Base-by-base conservation (phyloP, 805 yeast genomes). In the Candida krabiensis region DNA sequence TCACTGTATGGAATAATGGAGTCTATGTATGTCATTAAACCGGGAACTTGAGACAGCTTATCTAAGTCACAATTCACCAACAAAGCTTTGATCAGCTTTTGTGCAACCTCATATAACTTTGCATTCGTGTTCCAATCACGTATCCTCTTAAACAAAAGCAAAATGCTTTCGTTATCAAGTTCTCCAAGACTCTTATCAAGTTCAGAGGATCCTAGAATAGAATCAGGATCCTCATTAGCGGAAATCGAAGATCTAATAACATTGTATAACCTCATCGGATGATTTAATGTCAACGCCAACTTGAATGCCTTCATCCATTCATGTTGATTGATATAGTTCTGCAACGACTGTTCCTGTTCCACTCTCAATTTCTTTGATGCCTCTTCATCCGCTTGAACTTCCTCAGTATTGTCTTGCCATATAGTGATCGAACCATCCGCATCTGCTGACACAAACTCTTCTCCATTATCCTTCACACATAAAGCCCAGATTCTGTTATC, bases 101-200 rank as follows among this genome's bases (percentile, higher is more conserved):
- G 99, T 9, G 96, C 86, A 39, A 87, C 75, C 35, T 75, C 79
- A 55, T 86, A 86, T 25, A 87, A 80, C 54, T 80, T 79, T 37
- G 86, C 84, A 60, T 88, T 91, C 30, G 95, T 83, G 60, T 93
- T 93, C 99, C 99, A 93, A 57, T 88, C 96, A 52, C 97, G 77
- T 15, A 90, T 71, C 53, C 95, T 80, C 54, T 77, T 77, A 60
- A 93, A 74, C 17, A 93, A 60, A 9, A 68, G 56, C 28, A 73
- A 50, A 17, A 90, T 61, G 53, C 84, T 86, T 2, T 79, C 83
- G 23, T 75, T 67, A 18, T 68, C 74, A 38, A 93, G 70, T 9
- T 62, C 59, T 4, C 73, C 66, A 28, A 93, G 74, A 9, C 83
- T 75, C 12, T 67, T 58, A 51, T 89, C 96, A 31, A 93, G 73